A percentile compares a stretch with the other conserved stretches of the same genome.
Conservation (phyloP, 2,329 filamentous ascomycete genomes). For the Penicillium sp. region DNA sequence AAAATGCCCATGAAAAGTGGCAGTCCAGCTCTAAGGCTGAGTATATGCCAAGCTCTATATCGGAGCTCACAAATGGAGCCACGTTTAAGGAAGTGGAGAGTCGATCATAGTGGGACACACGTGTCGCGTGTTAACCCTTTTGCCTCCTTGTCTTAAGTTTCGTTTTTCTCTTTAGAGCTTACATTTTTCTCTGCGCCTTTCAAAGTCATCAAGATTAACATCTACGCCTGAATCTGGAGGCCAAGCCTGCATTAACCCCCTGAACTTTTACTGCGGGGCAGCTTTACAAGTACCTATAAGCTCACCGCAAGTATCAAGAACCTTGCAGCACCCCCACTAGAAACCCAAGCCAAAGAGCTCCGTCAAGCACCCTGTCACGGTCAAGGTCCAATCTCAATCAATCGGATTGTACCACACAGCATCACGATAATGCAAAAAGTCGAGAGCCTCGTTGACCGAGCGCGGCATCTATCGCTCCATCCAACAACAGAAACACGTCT, state of each 20-base stretch:
- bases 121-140: conserved; percentile 2
- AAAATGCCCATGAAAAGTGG: not conserved
- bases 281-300: not conserved
- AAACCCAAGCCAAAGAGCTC: not conserved
- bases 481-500: conserved; percentile 4
- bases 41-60: not conserved
- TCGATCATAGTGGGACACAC: conserved; percentile 10
- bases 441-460: conserved; percentile 19
- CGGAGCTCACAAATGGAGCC: conserved; percentile 4
- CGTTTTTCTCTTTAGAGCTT: not conserved
- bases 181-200: not conserved
- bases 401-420: not conserved
- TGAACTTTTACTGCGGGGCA: not conserved
- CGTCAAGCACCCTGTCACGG: not conserved
- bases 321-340: not conserved
- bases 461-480: conserved; percentile 18
- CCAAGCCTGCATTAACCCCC: not conserved
- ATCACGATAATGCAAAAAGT: conserved; percentile 17
- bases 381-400: not conserved
- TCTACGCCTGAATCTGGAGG: not conserved
- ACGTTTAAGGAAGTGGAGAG: conserved; percentile 12
- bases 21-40: not conserved
- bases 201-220: not conserved
- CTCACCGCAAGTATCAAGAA: not conserved
- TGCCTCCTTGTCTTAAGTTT: not conserved